These are phyloP conservation scores for Euphorbia pulcherrima DNA, from an alignment of 345 rosid genomes.

Conservation along the genomic window DNA sequence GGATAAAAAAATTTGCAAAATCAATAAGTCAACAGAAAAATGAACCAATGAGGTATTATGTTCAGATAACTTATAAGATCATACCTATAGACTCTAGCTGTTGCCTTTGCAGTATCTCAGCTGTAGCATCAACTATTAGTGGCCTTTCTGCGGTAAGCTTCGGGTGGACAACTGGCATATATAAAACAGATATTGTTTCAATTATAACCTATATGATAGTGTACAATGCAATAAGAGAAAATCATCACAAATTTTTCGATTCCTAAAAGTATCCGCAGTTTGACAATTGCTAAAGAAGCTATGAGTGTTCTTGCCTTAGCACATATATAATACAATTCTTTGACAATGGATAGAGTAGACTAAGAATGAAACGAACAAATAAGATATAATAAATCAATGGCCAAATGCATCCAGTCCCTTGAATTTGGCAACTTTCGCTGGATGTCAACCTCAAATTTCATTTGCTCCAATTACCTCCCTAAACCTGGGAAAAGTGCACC, in stretches of 20 bases:
- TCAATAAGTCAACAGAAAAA: background rate
- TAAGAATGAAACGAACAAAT: background rate
- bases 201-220: background rate
- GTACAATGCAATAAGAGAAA: background rate
- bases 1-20: background rate
- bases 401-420: too few species aligned
- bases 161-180: conserved; percentile 30
- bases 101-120: conserved; percentile 38
- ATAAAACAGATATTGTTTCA: conserved; percentile 17
- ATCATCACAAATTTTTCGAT: background rate
- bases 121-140: conserved; percentile 44
- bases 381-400: too few species aligned
- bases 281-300: background rate
- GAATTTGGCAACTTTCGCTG: too few species aligned
- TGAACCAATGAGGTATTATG: background rate
- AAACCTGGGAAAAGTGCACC: too few species aligned
- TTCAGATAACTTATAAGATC: background rate
- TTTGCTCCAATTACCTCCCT: too few species aligned
- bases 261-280: background rate
- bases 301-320: background rate
- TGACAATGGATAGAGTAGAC: background rate
- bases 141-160: conserved; percentile 35
- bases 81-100: conserved; percentile 52
- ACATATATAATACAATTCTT: background rate
- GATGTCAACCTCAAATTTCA: too few species aligned